These are phyloP conservation scores for Cladophialophora yegresii DNA, from an alignment of 2,329 filamentous ascomycete genomes.

Conservation along the genomic window DNA sequence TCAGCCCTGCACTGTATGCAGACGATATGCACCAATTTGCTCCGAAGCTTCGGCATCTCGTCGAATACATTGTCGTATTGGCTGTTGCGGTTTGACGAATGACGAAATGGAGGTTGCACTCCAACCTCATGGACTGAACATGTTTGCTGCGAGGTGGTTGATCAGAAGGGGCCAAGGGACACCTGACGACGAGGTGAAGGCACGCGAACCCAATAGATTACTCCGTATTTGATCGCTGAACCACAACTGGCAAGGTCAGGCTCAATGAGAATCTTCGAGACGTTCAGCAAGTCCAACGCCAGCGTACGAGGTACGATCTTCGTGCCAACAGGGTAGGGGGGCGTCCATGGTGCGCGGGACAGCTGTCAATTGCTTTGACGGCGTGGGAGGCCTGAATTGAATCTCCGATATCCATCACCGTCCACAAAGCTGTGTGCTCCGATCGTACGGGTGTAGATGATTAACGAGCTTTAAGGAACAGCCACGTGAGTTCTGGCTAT, in stretches of 20 bases:
- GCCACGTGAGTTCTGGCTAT: background rate
- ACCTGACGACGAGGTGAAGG: background rate
- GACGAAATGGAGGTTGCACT: background rate
- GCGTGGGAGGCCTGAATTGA: background rate
- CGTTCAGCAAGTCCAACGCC: background rate
- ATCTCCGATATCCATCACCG: background rate
- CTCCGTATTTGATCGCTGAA: background rate
- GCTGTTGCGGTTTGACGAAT: background rate
- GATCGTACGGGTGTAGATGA: too few species aligned
- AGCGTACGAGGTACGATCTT: background rate
- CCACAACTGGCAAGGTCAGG: background rate
- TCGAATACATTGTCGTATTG: background rate
- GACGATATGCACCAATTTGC: background rate
- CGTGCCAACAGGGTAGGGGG: too few species aligned
- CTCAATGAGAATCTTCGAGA: background rate
- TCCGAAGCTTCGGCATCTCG: background rate
- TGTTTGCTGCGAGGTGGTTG: background rate
- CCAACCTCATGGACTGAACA: background rate
- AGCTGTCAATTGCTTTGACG: background rate
- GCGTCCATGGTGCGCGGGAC: background rate
- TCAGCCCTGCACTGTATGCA: background rate
- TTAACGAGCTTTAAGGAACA: background rate
- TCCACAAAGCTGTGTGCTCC: background rate
- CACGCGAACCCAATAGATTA: background rate
- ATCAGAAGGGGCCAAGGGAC: background rate